Conservation (phyloP, 495 filamentous ascomycete genomes). For the Parachaetomium inaequale region DNA sequence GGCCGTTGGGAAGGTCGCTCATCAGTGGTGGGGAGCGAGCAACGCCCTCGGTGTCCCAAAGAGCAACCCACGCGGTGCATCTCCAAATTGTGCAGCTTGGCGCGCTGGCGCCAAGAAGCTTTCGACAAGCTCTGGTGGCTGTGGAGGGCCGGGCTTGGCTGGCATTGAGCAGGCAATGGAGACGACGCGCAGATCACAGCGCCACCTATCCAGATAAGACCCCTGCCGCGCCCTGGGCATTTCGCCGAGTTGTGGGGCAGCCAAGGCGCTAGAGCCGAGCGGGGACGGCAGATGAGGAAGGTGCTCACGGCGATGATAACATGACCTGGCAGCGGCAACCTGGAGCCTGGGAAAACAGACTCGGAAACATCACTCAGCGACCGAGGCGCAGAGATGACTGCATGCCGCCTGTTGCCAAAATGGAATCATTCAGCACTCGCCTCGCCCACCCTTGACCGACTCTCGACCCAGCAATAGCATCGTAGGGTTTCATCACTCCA, state of each 20-base stretch:
- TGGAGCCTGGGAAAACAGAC: not conserved
- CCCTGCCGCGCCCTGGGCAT: not conserved
- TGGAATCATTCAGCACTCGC: too few species aligned
- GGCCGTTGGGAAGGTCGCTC: slow-evolving; percentile 4
- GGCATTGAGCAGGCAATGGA: not conserved
- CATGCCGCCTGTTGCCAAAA: too few species aligned
- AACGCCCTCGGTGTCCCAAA: slow-evolving; percentile 12
- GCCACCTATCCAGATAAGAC: too few species aligned
- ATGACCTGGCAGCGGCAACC: too few species aligned
- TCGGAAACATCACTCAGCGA: not conserved
- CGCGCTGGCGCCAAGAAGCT: not conserved
- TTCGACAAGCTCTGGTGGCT: slow-evolving; percentile 4
- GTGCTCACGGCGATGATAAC: slow-evolving; percentile 16
- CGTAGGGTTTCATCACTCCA: too few species aligned
- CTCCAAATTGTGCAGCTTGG: not conserved
- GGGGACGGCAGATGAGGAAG: slow-evolving; percentile 11
- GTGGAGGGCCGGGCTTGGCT: not conserved
- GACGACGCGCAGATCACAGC: not conserved
- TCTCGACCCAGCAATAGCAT: too few species aligned
- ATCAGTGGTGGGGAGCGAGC: not conserved
- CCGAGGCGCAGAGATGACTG: not conserved
- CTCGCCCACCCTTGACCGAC: too few species aligned
- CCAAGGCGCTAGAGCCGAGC: slow-evolving; percentile 1
- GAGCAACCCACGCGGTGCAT: not conserved
- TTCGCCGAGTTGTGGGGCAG: not conserved